Percentiles rank a stretch among this genome's conserved stretches.
Conservation (phyloP, 148 eudicot genomes). For the Rhododendron ovatum region DNA sequence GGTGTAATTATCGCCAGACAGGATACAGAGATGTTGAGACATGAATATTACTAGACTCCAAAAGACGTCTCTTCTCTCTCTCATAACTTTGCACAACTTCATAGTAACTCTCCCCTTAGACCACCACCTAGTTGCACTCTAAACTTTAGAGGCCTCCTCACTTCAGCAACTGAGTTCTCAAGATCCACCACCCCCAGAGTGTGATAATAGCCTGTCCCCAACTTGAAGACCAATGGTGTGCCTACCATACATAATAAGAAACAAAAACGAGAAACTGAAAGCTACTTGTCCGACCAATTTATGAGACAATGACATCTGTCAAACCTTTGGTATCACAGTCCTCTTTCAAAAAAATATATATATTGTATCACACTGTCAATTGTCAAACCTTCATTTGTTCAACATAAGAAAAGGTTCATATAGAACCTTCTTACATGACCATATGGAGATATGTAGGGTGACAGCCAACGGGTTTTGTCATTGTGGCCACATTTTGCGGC, state of each 20-base stretch:
- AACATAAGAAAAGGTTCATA: background rate
- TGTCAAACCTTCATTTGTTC: background rate
- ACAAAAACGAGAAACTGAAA: background rate
- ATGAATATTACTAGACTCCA: background rate
- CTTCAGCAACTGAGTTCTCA: background rate
- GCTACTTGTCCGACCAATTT: background rate
- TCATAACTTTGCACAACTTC: background rate
- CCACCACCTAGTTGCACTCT: background rate
- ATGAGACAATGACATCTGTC: background rate
- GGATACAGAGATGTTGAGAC: background rate
- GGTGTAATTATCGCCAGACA: too few relatives aligned
- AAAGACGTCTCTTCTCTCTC: background rate
- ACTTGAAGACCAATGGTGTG: background rate
- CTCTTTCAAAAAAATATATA: too few relatives aligned
- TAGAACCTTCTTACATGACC: background rate
- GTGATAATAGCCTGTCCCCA: background rate
- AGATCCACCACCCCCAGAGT: background rate
- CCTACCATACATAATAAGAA: background rate
- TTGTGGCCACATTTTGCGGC: background rate
- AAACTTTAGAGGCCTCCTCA: background rate
- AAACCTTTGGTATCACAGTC: background rate
- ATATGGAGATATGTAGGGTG: background rate
- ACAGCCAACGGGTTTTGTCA: background rate
- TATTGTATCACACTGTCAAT: background rate
- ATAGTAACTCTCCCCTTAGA: background rate